Evolutionary conservation across 2,329 filamentous ascomycete species (phyloP).

Genomic region (Phyllosticta capitalensis): DNA sequence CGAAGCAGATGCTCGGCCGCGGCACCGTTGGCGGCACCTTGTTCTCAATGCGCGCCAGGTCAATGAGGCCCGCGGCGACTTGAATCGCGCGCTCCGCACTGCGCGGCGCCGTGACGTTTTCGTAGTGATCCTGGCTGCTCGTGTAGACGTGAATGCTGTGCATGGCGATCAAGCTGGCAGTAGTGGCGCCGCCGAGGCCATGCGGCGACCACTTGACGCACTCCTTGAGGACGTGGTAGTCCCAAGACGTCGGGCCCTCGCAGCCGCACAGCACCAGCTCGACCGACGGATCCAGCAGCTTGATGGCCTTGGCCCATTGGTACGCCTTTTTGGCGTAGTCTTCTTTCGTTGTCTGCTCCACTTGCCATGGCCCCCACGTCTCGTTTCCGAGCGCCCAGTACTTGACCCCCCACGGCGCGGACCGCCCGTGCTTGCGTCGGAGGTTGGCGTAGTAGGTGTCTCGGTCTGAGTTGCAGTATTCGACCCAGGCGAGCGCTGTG

Average conservation of each 20-base stretch:
- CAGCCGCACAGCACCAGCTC: conserved; percentile 66
- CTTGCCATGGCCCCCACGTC: conserved; percentile 58
- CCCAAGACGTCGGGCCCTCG: conserved; percentile 60
- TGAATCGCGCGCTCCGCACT: conserved; percentile 66
- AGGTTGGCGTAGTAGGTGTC: conserved; percentile 77
- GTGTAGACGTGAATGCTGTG: conserved; percentile 76
- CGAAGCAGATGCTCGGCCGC: conserved; percentile 65
- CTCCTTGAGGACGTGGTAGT: conserved; percentile 62
- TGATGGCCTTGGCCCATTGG: conserved; percentile 64
- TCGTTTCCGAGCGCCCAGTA: conserved; percentile 83
- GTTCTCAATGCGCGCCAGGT: conserved; percentile 64
- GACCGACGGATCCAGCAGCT: conserved; percentile 60
- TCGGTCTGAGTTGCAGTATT: conserved; percentile 73
- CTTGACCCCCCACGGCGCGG: conserved; percentile 71
- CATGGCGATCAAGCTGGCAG: conserved; percentile 57
- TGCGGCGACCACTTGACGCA: conserved; percentile 48
- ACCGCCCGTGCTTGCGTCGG: conserved; percentile 62
- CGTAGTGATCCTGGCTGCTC: conserved; percentile 38
- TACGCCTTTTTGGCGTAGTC: conserved; percentile 59
- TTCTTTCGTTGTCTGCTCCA: conserved; percentile 59
- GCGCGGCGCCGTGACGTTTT: conserved; percentile 46
- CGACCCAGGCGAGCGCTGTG: conserved; percentile 64
- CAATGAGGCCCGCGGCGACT: conserved; percentile 58
- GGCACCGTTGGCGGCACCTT: conserved; percentile 49
- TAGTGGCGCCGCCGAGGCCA: conserved; percentile 38